Conservation (phyloP, 163 green algal genomes). For the Chloroidium sp. region DNA sequence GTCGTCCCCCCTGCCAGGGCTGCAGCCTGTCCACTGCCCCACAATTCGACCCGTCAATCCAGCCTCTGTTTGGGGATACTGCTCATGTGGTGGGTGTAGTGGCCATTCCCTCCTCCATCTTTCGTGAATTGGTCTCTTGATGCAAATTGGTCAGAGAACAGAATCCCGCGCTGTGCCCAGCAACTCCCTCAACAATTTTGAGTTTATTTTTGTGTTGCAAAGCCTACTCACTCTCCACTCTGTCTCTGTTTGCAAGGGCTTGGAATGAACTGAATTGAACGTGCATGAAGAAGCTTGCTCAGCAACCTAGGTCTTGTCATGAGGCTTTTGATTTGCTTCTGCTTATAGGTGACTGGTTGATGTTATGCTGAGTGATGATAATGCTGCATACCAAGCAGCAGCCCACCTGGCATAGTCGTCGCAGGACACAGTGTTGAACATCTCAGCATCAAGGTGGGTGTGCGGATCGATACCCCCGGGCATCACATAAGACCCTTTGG, state of each 20-base stretch:
- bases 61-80: too few species aligned
- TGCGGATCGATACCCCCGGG: constrained; percentile 96
- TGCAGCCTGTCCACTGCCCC: constrained; percentile 65
- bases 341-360: not conserved
- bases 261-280: too few species aligned
- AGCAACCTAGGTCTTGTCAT: not conserved
- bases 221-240: too few species aligned
- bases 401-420: constrained; percentile 81
- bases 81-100: too few species aligned
- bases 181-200: too few species aligned
- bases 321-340: not conserved
- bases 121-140: too few species aligned
- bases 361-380: not conserved
- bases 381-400: not conserved
- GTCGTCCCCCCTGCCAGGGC: constrained; percentile 91
- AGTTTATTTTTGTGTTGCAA: too few species aligned
- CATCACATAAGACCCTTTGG: constrained; percentile 74
- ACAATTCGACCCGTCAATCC: not conserved
- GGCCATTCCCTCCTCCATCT: too few species aligned
- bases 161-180: too few species aligned
- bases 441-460: constrained; percentile 92
- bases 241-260: too few species aligned
- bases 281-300: too few species aligned
- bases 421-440: constrained; percentile 63
- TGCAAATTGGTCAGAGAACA: too few species aligned